phyloP scores from a whole-genome alignment of 441 rosid species.

The Aleurites moluccanus region DNA sequence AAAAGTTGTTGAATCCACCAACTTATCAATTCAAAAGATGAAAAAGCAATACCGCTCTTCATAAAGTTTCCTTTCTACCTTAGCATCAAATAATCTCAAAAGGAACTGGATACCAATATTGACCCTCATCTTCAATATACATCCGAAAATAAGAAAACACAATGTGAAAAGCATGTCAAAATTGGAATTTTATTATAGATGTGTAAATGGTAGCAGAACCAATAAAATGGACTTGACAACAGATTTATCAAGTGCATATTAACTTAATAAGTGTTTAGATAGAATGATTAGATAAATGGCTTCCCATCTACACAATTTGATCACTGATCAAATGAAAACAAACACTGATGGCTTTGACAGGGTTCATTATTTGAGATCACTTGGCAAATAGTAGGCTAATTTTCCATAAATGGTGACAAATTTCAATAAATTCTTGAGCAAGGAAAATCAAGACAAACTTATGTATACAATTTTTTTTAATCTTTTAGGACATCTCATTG shows the following conservation, averaged over 20 bases:
- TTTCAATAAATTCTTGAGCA: neutral
- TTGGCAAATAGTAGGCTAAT: neutral
- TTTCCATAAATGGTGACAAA: neutral
- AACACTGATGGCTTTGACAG: neutral
- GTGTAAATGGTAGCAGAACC: neutral
- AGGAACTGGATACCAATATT: neutral
- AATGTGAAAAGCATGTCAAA: neutral
- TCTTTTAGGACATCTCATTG: neutral
- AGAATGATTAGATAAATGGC: neutral
- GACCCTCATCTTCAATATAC: neutral
- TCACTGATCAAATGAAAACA: neutral
- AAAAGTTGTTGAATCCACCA: neutral
- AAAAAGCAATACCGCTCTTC: neutral
- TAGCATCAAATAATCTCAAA: neutral
- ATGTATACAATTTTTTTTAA: neutral
- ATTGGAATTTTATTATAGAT: neutral
- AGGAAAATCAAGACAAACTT: neutral
- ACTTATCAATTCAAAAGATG: neutral
- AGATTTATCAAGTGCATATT: neutral
- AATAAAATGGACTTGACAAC: neutral
- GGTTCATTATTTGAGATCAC: neutral
- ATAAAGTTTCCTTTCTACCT: constrained; percentile 3
- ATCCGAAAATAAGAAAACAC: neutral
- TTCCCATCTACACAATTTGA: neutral
- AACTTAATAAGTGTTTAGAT: neutral